phyloP scores from a whole-genome alignment of 108 stramenopile species.

The Aurantiochytrium sp. region DNA sequence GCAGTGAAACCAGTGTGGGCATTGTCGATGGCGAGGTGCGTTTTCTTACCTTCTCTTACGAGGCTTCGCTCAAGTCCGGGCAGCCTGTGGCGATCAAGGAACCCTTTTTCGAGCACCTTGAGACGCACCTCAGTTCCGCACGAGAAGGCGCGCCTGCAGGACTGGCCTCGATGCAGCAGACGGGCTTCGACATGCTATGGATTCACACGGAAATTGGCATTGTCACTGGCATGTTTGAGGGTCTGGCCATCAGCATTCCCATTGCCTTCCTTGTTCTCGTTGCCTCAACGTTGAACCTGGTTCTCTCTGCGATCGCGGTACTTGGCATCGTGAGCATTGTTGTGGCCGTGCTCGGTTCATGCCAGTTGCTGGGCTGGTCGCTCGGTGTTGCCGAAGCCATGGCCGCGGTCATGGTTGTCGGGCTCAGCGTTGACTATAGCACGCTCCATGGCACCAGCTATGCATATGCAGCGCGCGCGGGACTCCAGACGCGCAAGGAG shows the following conservation, averaged over 20 bases:
- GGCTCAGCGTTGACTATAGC: conserved; percentile 34
- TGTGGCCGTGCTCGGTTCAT: conserved; percentile 13
- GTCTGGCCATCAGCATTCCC: conserved; percentile 29
- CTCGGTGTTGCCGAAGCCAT: conserved; percentile 31
- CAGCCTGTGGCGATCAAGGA: neutral
- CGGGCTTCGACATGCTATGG: neutral
- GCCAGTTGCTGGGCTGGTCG: conserved; percentile 9
- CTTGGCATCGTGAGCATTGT: conserved; percentile 23
- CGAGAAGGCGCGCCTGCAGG: neutral
- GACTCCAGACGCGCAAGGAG: neutral
- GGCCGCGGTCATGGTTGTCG: conserved; percentile 32
- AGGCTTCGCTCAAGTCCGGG: neutral
- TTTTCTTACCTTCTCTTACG: neutral
- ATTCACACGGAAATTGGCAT: conserved; percentile 17
- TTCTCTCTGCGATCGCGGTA: conserved; percentile 17
- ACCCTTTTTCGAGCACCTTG: neutral
- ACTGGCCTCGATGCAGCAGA: neutral
- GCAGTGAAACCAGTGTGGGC: conserved; percentile 1
- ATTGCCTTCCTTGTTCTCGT: conserved; percentile 28
- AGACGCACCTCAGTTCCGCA: neutral
- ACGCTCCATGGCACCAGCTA: conserved; percentile 26
- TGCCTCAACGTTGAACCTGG: conserved; percentile 22
- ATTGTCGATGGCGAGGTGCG: conserved; percentile 26
- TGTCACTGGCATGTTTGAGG: conserved; percentile 14
- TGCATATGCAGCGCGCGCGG: neutral